Conservation (phyloP, 1,284 basidiomycete species). For the Austropuccinia psidii region DNA sequence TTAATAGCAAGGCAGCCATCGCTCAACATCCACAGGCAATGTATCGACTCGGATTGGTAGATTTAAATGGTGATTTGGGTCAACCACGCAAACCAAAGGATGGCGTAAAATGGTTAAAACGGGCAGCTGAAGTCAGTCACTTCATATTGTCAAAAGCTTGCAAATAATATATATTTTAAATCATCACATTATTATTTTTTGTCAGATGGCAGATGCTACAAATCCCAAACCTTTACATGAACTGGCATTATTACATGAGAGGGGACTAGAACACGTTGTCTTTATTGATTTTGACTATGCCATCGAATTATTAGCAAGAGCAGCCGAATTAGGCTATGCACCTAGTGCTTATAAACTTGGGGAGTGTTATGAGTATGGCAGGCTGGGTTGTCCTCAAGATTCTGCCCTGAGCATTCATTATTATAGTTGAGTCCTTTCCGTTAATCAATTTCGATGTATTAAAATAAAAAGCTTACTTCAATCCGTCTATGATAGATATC, state of each 20-base stretch:
- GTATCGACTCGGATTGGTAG: slow-evolving; percentile 91
- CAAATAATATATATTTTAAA: background rate
- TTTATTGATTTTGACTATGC: slow-evolving; percentile 95
- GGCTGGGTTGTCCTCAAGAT: slow-evolving; percentile 97
- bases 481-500: slow-evolving; percentile 59
- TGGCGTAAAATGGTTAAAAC: slow-evolving; percentile 96
- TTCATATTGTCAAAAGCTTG: background rate
- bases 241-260: slow-evolving; percentile 84
- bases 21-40: slow-evolving; percentile 87
- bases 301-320: slow-evolving; percentile 86
- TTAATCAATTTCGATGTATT: background rate
- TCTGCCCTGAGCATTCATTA: slow-evolving; percentile 95
- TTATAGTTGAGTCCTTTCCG: slow-evolving; percentile 63
- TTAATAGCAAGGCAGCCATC: slow-evolving; percentile 71
- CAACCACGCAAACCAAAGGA: slow-evolving; percentile 80
- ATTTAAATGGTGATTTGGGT: slow-evolving; percentile 90
- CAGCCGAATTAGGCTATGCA: slow-evolving; percentile 89
- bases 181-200: background rate
- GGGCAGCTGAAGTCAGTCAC: slow-evolving; percentile 64
- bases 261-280: slow-evolving; percentile 90
- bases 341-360: slow-evolving; percentile 91
- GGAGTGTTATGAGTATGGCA: slow-evolving; percentile 98
- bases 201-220: slow-evolving; percentile 20
- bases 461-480: background rate
- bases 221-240: slow-evolving; percentile 67